Evolutionary conservation across 148 eudicot genomes (phyloP).

Genomic region (Rhododendron ovatum): DNA sequence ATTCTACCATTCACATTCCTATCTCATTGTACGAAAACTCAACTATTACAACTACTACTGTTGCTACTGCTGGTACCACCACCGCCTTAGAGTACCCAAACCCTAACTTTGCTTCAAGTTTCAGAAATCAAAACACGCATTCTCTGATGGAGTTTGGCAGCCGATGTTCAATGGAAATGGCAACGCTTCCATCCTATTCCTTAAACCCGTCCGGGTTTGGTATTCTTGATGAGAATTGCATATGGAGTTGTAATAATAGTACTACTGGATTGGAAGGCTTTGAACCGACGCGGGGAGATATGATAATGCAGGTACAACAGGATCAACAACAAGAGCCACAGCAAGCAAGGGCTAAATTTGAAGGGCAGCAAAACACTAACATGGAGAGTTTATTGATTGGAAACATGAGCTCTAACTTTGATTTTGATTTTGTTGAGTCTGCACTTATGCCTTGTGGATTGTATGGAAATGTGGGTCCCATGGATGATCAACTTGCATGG

Average conservation of each 20-base stretch:
- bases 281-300: background rate
- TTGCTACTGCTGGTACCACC: background rate
- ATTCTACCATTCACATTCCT: background rate
- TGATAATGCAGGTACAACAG: conserved; percentile 6
- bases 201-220: conserved; percentile 15
- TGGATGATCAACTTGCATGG: conserved; percentile 40
- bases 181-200: conserved; percentile 8
- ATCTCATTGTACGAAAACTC: conserved; percentile 1
- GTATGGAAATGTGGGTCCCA: conserved; percentile 23
- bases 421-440: conserved; percentile 38
- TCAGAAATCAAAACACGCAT: background rate
- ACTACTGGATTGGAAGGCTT: conserved; percentile 7
- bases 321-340: background rate
- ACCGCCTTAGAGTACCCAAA: background rate
- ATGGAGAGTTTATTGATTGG: conserved; percentile 22
- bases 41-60: background rate
- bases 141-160: conserved; percentile 1
- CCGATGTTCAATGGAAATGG: conserved; percentile 14
- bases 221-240: conserved; percentile 9
- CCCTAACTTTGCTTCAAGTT: background rate
- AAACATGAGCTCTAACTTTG: conserved; percentile 19
- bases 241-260: background rate
- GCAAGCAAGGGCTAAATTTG: background rate
- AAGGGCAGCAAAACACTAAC: background rate
- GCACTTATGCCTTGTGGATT: conserved; percentile 29